Base-by-base conservation (phyloP, 805 yeast genomes). In the Teunomyces barrocoloradensis region DNA sequence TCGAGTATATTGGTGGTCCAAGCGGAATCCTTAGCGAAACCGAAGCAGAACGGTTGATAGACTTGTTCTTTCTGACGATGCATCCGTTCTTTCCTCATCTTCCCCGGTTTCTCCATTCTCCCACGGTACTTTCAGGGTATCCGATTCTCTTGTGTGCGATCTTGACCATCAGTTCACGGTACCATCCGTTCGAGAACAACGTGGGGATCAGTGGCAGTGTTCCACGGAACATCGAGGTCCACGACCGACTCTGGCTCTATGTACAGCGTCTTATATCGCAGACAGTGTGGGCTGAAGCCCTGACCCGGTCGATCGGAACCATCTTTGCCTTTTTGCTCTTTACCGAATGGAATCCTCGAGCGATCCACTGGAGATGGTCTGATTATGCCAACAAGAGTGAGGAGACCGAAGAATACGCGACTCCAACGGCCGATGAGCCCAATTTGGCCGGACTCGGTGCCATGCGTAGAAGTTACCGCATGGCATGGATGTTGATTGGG, bases 281-380 rank as follows among this genome's bases (percentile, higher is more conserved):
- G 64, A 84, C 96, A 0, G 90, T 89, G 4, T 90, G 96, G 97
- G 96, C 96, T 1, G 96, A 89, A 60, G 94, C 96, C 0, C 84
- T 88, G 49, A 87, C 94, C 5, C 71, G 96, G 52, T 85, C 94
- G 0, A 79, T 90, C 3, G 97, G 96, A 1, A 89, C 97, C 0
- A 84, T 90, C 5, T 75, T 87, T 50, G 91, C 97, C 0, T 88
- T 91, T 59, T 66, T 91, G 43, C 70, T 91, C 13, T 85, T 89
- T 56, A 87, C 96, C 0, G 97, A 92, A 64, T 91, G 98, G 98
- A 89, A 90, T 56, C 97, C 97, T 3, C 72, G 96, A 45, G 96
- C 96, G 3, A 89, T 90, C 50, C 97, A 90, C 64, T 85, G 90
- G 85, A 70, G 89, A 53, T 81, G 92, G 87, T 68, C 82, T 0